These are phyloP conservation scores for Vanderwaltozyma polyspora DNA, from an alignment of 805 yeast genomes.

Conservation along the genomic window DNA sequence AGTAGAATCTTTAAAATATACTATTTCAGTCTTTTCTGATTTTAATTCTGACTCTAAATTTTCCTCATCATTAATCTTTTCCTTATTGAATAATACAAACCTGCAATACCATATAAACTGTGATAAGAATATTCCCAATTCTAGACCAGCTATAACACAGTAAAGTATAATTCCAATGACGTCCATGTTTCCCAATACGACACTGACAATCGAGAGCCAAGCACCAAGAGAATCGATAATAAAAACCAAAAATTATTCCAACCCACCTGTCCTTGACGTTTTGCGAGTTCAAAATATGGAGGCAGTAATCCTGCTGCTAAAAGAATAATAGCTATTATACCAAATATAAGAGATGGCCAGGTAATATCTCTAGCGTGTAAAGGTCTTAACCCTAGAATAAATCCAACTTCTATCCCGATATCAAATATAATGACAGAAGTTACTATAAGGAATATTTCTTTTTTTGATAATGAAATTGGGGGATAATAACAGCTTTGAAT, in stretches of 20 bases:
- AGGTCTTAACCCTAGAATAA: constrained; percentile 57
- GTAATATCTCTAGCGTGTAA: constrained; percentile 37
- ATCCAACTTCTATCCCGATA: constrained; percentile 56
- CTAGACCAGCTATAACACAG: constrained; percentile 59
- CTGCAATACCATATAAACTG: constrained; percentile 60
- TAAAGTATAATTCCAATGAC: constrained; percentile 68
- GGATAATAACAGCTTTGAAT: constrained; percentile 64
- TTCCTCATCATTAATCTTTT: neutral
- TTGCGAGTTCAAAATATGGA: constrained; percentile 74
- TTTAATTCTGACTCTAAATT: too few relatives aligned
- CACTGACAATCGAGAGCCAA: constrained; percentile 55
- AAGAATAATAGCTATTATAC: constrained; percentile 65
- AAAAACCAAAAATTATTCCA: constrained; percentile 81
- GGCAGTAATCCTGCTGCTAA: constrained; percentile 74
- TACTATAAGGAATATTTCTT: constrained; percentile 29
- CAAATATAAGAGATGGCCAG: constrained; percentile 77
- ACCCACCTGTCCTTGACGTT: constrained; percentile 71
- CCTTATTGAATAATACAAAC: constrained; percentile 19
- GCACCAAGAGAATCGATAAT: constrained; percentile 74
- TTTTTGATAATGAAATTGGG: constrained; percentile 36
- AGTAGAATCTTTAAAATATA: too few relatives aligned
- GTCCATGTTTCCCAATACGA: constrained; percentile 53
- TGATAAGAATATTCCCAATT: constrained; percentile 61
- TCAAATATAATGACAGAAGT: constrained; percentile 32
- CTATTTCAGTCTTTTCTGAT: too few relatives aligned